Evolutionary conservation across 768 basidiomycete genomes (phyloP).

Genomic region (Infundibulicybe gibba): DNA sequence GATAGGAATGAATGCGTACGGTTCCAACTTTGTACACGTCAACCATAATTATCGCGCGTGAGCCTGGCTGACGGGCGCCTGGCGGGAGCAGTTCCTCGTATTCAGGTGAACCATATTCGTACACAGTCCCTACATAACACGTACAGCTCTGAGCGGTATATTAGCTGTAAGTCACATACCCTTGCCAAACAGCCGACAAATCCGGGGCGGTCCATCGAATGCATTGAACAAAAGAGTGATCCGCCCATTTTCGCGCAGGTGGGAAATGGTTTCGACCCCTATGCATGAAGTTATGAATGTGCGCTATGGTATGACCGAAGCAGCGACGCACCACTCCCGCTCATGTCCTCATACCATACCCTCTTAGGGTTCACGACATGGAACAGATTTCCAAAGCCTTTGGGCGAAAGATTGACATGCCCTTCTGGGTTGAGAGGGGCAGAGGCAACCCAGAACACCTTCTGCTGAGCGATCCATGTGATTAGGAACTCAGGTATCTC

Average conservation of each 20-base stretch:
- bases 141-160: neutral
- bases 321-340: constrained; percentile 49
- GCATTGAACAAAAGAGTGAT: constrained; percentile 61
- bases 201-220: constrained; percentile 56
- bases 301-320: neutral
- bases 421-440: constrained; percentile 55
- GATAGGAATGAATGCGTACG: constrained; percentile 16
- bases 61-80: constrained; percentile 43
- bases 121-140: constrained; percentile 37
- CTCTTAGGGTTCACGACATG: constrained; percentile 41
- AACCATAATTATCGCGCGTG: constrained; percentile 51
- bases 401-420: constrained; percentile 63
- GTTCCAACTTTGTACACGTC: constrained; percentile 51
- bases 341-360: constrained; percentile 69
- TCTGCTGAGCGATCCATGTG: constrained; percentile 51
- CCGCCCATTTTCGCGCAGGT: constrained; percentile 59
- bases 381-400: constrained; percentile 50
- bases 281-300: neutral
- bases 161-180: constrained; percentile 24
- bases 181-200: constrained; percentile 56
- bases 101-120: constrained; percentile 56
- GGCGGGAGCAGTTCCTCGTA: constrained; percentile 46
- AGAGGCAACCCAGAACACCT: constrained; percentile 63
- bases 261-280: constrained; percentile 59
- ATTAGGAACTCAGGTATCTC: constrained; percentile 45